A percentile compares a stretch with the other conserved stretches of the same genome.
Conservation (phyloP, 768 basidiomycete species). For the Chiua virens region DNA sequence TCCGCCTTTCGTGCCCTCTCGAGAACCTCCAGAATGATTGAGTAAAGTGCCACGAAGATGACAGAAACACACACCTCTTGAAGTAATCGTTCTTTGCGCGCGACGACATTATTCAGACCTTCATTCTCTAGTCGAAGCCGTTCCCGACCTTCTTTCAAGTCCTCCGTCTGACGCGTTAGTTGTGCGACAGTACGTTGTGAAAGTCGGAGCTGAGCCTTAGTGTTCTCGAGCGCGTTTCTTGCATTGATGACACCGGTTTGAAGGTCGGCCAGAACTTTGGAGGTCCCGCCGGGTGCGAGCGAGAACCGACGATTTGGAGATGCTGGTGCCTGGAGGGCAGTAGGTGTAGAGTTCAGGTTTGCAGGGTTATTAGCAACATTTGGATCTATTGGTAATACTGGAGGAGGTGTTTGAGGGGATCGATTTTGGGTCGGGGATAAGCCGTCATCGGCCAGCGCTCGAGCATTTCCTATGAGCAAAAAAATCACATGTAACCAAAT, state of each 20-base stretch:
- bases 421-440: constrained; percentile 35
- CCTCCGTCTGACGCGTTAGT: constrained; percentile 82
- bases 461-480: constrained; percentile 67
- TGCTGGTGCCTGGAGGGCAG: constrained; percentile 42
- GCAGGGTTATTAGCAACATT: constrained; percentile 26
- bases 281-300: constrained; percentile 75
- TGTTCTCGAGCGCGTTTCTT: constrained; percentile 81
- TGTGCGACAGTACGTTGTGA: constrained; percentile 84
- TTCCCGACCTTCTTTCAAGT: constrained; percentile 85
- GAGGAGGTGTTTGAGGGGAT: constrained; percentile 30
- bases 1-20: constrained; percentile 88
- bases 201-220: constrained; percentile 75
- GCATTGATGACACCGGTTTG: constrained; percentile 82
- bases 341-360: constrained; percentile 36
- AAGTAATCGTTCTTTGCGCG: constrained; percentile 80
- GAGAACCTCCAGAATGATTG: constrained; percentile 49
- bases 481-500: constrained; percentile 19
- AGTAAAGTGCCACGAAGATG: background rate
- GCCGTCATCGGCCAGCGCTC: constrained; percentile 78
- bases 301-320: constrained; percentile 58
- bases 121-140: constrained; percentile 83
- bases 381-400: constrained; percentile 37
- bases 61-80: constrained; percentile 66
- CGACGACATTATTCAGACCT: constrained; percentile 83
- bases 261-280: constrained; percentile 84